These are phyloP conservation scores for Pseudopithomyces chartarum DNA, from an alignment of 2,329 filamentous ascomycete genomes.

Conservation along the genomic window DNA sequence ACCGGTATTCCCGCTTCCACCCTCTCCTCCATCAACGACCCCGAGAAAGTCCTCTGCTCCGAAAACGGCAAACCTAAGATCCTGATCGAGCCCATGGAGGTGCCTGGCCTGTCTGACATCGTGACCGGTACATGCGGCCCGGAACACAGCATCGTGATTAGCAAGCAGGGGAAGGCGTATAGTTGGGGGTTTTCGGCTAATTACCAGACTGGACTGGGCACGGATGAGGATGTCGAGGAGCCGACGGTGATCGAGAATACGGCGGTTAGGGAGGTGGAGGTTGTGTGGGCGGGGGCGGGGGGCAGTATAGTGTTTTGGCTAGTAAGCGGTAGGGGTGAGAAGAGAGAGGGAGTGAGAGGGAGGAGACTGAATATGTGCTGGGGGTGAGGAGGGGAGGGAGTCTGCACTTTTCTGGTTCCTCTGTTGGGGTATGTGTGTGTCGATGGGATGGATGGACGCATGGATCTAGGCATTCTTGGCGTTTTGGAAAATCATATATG, in stretches of 20 bases:
- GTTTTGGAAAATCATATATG: too few relatives aligned
- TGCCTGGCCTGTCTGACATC: conserved; percentile 64
- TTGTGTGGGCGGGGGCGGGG: conserved; percentile 83
- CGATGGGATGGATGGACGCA: too few relatives aligned
- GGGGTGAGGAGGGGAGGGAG: too few relatives aligned
- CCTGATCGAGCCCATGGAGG: conserved; percentile 66
- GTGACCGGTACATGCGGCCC: conserved; percentile 66
- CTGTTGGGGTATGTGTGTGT: too few relatives aligned
- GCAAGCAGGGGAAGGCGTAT: conserved; percentile 70
- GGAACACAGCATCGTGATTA: conserved; percentile 76
- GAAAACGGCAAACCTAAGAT: conserved; percentile 42
- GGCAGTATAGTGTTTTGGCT: conserved; percentile 76
- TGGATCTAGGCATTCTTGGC: too few relatives aligned
- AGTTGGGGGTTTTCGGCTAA: conserved; percentile 82
- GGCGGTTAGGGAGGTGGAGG: conserved; percentile 74
- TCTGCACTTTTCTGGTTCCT: too few relatives aligned
- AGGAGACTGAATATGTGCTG: too few relatives aligned
- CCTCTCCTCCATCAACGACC: conserved; percentile 46
- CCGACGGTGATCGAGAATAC: conserved; percentile 85
- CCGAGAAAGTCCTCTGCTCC: conserved; percentile 19
- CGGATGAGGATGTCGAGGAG: conserved; percentile 75
- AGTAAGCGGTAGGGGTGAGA: too few relatives aligned
- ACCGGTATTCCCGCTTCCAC: conserved; percentile 48
- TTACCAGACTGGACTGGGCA: conserved; percentile 80
- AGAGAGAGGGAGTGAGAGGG: too few relatives aligned